phyloP scores from a whole-genome alignment of 371 early-diverging fungal genomes.

The Dinochytrium kinnereticum region DNA sequence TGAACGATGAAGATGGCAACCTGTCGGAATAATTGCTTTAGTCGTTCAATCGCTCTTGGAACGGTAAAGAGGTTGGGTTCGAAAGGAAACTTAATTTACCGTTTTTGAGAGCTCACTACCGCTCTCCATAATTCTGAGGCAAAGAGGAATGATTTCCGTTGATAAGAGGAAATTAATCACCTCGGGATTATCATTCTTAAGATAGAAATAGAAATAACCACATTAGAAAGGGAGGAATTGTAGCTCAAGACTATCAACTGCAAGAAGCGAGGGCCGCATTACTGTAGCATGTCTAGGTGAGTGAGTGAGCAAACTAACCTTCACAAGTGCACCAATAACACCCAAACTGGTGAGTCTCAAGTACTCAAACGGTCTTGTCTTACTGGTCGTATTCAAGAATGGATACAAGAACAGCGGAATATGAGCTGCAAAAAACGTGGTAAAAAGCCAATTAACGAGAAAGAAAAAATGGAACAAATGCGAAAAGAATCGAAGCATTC shows the following conservation, averaged over 20 bases:
- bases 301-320: slow-evolving; percentile 68
- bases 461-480: background rate
- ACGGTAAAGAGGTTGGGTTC: background rate
- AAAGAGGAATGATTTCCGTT: slow-evolving; percentile 98
- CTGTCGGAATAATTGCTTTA: slow-evolving; percentile 43
- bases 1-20: slow-evolving; percentile 97
- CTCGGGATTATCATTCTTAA: slow-evolving; percentile 90
- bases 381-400: slow-evolving; percentile 96
- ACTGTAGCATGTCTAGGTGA: background rate
- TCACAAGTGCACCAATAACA: slow-evolving; percentile 96
- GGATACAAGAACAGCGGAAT: slow-evolving; percentile 97
- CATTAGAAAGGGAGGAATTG: background rate
- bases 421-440: slow-evolving; percentile 66
- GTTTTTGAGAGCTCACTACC: slow-evolving; percentile 96
- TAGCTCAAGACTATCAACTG: too few relatives aligned
- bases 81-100: slow-evolving; percentile 50
- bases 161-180: slow-evolving; percentile 93
- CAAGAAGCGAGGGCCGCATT: too few relatives aligned
- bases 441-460: slow-evolving; percentile 4
- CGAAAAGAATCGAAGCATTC: too few relatives aligned
- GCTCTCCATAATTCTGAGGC: slow-evolving; percentile 97
- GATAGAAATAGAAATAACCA: slow-evolving; percentile 1
- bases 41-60: too few relatives aligned
- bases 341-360: slow-evolving; percentile 91
- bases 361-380: slow-evolving; percentile 93